A percentile compares a stretch with the other conserved stretches of the same genome.
These are phyloP conservation scores for Fraxinus ornus DNA, from an alignment of 305 asterid genomes.

Conservation along the genomic window DNA sequence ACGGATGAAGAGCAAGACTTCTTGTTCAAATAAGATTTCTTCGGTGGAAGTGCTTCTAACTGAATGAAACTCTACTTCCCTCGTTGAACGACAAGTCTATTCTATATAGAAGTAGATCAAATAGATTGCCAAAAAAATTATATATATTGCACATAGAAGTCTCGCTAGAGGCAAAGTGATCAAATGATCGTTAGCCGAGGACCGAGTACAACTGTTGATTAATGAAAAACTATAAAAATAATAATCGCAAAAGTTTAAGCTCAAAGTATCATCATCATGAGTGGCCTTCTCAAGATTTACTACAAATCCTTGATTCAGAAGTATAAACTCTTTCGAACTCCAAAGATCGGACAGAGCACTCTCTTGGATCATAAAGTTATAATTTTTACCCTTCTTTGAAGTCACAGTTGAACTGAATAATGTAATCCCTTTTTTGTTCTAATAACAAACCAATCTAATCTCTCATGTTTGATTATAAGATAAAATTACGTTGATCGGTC, in stretches of 20 bases:
- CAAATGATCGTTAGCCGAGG: neutral
- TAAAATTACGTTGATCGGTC: neutral
- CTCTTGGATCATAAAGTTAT: neutral
- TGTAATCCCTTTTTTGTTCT: neutral
- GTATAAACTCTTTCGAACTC: neutral
- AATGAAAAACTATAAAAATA: neutral
- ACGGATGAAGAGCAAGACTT: neutral
- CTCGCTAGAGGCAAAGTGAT: neutral
- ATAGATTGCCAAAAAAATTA: slow-evolving; percentile 7
- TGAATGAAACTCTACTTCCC: neutral
- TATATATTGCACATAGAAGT: neutral
- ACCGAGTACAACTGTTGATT: neutral
- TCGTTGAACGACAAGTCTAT: neutral
- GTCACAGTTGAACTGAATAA: neutral
- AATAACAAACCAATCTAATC: neutral
- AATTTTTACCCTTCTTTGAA: neutral
- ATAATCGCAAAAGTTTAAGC: slow-evolving; percentile 3
- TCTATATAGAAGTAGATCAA: slow-evolving; percentile 3
- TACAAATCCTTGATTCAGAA: neutral
- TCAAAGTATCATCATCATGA: neutral
- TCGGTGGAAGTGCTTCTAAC: neutral
- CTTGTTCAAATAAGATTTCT: neutral
- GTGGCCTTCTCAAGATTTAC: slow-evolving; percentile 9
- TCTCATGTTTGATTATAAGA: neutral
- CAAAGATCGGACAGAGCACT: slow-evolving; percentile 1